A percentile compares a stretch with the other conserved stretches of the same genome.
Conservation (phyloP, 495 filamentous ascomycete genomes). For the Massariosphaeria phaeospora region DNA sequence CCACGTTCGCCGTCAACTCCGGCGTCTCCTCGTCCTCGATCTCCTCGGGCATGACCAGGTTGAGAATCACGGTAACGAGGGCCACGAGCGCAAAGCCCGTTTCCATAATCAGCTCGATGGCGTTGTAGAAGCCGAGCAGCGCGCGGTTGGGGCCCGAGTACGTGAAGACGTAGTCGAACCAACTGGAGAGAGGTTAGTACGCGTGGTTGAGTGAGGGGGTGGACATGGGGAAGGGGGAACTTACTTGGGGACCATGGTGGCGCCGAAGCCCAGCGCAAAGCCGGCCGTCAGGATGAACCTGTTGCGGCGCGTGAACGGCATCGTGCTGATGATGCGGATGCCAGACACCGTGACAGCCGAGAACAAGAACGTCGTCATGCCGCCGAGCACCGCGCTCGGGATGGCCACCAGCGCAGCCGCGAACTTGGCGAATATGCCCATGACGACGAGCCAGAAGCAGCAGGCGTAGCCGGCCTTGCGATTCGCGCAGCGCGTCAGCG, state of each 20-base stretch:
- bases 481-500: slow-evolving; percentile 83
- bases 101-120: slow-evolving; percentile 74
- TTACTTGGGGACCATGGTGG: slow-evolving; percentile 69
- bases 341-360: slow-evolving; percentile 78
- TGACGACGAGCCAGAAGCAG: slow-evolving; percentile 78
- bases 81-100: slow-evolving; percentile 74
- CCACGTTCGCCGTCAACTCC: slow-evolving; percentile 36
- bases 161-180: slow-evolving; percentile 63
- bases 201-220: background rate
- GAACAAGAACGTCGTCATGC: slow-evolving; percentile 94
- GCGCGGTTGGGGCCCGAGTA: slow-evolving; percentile 63
- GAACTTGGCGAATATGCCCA: slow-evolving; percentile 90
- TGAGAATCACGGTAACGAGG: slow-evolving; percentile 65
- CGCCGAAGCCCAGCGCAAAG: slow-evolving; percentile 71
- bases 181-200: slow-evolving; percentile 30
- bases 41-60: slow-evolving; percentile 68
- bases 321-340: slow-evolving; percentile 73
- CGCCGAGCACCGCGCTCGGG: slow-evolving; percentile 73
- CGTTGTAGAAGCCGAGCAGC: slow-evolving; percentile 74
- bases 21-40: slow-evolving; percentile 53
- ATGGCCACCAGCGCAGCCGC: slow-evolving; percentile 83
- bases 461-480: slow-evolving; percentile 72
- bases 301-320: slow-evolving; percentile 78
- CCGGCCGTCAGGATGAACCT: slow-evolving; percentile 81
- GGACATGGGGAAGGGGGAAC: slow-evolving; percentile 20